A percentile compares a stretch with the other conserved stretches of the same genome.
phyloP scores from a whole-genome alignment of 805 yeast genomes.

The Sungouiella thailandica region DNA sequence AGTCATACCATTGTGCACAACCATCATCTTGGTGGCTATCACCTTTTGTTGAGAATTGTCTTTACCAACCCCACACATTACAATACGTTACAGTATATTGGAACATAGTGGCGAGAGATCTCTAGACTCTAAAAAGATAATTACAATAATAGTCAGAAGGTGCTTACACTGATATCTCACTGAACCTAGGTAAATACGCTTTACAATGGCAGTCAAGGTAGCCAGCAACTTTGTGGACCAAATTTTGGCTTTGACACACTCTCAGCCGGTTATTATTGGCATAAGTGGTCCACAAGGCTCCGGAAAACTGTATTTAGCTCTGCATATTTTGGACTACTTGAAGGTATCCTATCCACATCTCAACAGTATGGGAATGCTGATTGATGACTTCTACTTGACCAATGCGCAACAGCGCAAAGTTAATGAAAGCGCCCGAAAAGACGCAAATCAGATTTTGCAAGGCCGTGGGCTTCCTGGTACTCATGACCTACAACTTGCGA shows the following conservation, averaged over 20 bases:
- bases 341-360: constrained; percentile 28
- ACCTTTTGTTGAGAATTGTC: too few species aligned
- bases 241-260: constrained; percentile 4
- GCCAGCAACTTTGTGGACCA: constrained; percentile 7
- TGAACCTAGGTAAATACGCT: too few species aligned
- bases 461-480: constrained; percentile 95
- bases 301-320: constrained; percentile 62
- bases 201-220: constrained; percentile 1
- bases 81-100: too few species aligned
- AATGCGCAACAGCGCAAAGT: constrained; percentile 53
- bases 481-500: constrained; percentile 61
- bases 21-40: too few species aligned
- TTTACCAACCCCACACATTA: too few species aligned
- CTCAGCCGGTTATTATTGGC: constrained; percentile 46
- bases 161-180: too few species aligned
- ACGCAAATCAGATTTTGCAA: constrained; percentile 48
- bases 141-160: too few species aligned
- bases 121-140: too few species aligned
- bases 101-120: too few species aligned
- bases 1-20: too few species aligned
- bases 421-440: constrained; percentile 20
- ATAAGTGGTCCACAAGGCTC: constrained; percentile 77
- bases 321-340: constrained; percentile 32
- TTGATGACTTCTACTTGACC: constrained; percentile 83
- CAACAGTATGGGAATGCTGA: constrained; percentile 50